phyloP scores from a whole-genome alignment of 2,329 filamentous ascomycete genomes.

The Stemphylium beticola region DNA sequence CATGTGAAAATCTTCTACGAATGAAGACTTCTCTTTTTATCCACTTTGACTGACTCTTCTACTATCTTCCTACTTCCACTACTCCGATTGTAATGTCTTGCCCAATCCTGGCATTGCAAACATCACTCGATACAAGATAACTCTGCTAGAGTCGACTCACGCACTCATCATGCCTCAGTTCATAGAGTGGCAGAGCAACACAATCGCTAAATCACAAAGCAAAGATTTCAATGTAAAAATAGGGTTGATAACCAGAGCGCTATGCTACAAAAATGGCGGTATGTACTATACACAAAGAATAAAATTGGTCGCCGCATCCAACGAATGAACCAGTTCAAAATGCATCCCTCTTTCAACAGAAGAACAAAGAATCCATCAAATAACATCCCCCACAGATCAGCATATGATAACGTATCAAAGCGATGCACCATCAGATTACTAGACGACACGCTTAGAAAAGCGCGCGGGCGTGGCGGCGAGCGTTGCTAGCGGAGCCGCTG shows the following conservation, averaged over 20 bases:
- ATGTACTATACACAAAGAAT: conserved; percentile 27
- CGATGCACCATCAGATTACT: too few relatives aligned
- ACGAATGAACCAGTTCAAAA: conserved; percentile 12
- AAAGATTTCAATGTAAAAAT: neutral
- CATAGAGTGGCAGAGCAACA: neutral
- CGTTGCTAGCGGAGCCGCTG: conserved; percentile 24
- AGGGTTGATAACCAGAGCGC: conserved; percentile 4
- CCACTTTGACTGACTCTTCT: too few relatives aligned
- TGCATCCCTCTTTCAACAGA: neutral
- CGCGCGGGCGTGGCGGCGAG: conserved; percentile 38
- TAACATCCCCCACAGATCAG: neutral
- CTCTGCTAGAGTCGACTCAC: too few relatives aligned
- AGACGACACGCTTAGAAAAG: conserved; percentile 21
- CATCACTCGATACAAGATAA: too few relatives aligned
- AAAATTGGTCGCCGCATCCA: conserved; percentile 18
- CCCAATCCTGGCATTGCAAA: too few relatives aligned
- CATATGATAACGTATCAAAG: too few relatives aligned
- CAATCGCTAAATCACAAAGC: neutral
- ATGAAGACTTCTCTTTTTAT: too few relatives aligned
- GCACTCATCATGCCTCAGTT: too few relatives aligned
- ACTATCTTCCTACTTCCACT: too few relatives aligned
- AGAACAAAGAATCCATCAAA: conserved; percentile 3
- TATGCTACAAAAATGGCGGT: conserved; percentile 19
- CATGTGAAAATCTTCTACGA: too few relatives aligned
- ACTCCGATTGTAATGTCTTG: too few relatives aligned